Percentiles rank a stretch among this genome's conserved stretches.
These are phyloP conservation scores for Blastocystis sp. DNA, from an alignment of 352 stramenopile genomes.

Conservation along the genomic window DNA sequence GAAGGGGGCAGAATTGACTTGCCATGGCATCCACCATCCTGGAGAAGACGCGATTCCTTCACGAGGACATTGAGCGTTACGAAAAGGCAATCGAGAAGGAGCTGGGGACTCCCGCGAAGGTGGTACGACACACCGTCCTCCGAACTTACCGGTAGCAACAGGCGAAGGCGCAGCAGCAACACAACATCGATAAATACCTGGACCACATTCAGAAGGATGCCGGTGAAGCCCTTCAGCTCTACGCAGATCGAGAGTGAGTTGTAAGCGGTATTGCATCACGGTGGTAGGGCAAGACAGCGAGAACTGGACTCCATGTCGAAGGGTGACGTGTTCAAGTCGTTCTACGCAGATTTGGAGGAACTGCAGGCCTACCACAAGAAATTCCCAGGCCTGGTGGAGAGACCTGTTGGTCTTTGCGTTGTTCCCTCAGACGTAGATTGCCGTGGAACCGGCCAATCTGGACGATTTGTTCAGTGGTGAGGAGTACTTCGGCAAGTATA, in stretches of 20 bases:
- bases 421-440: not conserved
- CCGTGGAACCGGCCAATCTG: constrained; percentile 10
- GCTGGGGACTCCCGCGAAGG: constrained; percentile 79
- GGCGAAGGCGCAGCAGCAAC: constrained; percentile 78
- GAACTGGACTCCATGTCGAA: constrained; percentile 80
- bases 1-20: constrained; percentile 18
- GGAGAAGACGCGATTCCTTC: constrained; percentile 79
- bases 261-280: not conserved
- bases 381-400: constrained; percentile 78
- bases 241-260: constrained; percentile 78
- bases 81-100: constrained; percentile 79
- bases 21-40: constrained; percentile 82
- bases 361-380: constrained; percentile 82
- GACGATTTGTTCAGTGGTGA: constrained; percentile 79
- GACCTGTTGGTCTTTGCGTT: constrained; percentile 5
- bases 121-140: constrained; percentile 74
- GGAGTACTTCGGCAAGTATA: constrained; percentile 83
- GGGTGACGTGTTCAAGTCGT: constrained; percentile 80
- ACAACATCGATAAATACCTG: constrained; percentile 81
- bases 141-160: constrained; percentile 75
- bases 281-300: constrained; percentile 77
- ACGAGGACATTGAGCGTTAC: constrained; percentile 80
- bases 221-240: constrained; percentile 79
- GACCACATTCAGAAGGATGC: constrained; percentile 78
- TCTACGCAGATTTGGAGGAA: constrained; percentile 82